Conservation (phyloP, 768 basidiomycete genomes). For the Suillus americanus region DNA sequence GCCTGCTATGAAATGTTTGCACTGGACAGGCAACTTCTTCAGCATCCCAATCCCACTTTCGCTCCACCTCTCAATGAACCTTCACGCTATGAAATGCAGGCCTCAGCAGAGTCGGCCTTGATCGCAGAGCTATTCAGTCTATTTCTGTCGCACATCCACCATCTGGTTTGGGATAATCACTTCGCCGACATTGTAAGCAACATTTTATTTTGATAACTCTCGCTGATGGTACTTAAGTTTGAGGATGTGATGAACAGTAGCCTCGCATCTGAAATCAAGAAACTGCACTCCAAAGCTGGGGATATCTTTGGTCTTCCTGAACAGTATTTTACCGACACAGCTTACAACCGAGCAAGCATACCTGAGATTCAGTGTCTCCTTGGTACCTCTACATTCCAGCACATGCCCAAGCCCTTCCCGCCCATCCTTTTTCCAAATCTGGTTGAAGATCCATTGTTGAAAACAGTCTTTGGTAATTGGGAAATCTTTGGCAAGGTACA, state of each 20-base stretch:
- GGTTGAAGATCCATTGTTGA: not conserved
- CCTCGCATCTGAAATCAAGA: not conserved
- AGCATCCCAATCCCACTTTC: not conserved
- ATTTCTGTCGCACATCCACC: no score
- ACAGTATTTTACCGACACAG: not conserved
- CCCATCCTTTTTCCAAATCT: not conserved
- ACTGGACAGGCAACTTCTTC: not conserved
- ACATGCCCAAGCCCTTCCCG: not conserved
- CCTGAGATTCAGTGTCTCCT: not conserved
- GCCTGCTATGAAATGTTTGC: not conserved
- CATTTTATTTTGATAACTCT: no score
- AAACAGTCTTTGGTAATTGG: conserved; percentile 1
- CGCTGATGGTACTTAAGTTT: not conserved
- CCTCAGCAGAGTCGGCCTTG: no score
- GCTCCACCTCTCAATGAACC: not conserved
- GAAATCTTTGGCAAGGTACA: not conserved
- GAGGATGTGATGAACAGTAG: no score
- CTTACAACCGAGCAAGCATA: not conserved
- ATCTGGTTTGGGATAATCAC: no score
- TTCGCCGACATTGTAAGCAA: no score
- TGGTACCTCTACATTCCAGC: not conserved
- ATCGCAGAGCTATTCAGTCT: not conserved
- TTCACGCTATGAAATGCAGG: no score
- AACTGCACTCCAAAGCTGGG: not conserved
- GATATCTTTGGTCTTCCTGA: not conserved